Conservation (phyloP, 768 basidiomycete genomes). For the Gymnopilus junonius region DNA sequence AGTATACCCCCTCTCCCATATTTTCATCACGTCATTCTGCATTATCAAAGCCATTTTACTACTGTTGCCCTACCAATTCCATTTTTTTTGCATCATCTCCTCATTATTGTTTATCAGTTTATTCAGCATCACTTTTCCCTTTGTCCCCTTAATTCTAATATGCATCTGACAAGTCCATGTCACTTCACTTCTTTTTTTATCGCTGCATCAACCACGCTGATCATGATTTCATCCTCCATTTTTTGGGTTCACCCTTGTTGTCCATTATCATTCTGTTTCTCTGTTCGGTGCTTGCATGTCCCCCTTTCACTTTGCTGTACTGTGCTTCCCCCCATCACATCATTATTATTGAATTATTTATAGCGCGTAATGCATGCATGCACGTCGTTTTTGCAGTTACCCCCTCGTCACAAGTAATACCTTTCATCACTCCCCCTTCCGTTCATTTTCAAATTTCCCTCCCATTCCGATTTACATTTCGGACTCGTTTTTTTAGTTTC, state of each 20-base stretch:
- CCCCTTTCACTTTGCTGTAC: background rate
- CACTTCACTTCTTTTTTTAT: background rate
- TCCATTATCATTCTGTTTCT: background rate
- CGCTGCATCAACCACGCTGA: background rate
- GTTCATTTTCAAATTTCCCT: background rate
- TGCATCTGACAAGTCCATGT: background rate
- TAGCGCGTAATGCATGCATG: too few relatives aligned
- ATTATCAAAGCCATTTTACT: constrained; percentile 2
- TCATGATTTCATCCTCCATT: background rate
- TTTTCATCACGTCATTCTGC: background rate
- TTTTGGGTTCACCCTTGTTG: background rate
- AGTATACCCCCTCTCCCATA: constrained; percentile 1
- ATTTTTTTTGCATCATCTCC: background rate
- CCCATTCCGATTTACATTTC: background rate
- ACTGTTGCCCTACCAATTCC: background rate
- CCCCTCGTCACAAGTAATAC: background rate
- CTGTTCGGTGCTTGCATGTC: background rate
- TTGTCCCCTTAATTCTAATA: background rate
- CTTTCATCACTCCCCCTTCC: too few relatives aligned
- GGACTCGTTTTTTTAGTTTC: background rate
- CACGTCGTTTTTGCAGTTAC: background rate
- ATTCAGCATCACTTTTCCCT: too few relatives aligned
- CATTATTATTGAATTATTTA: background rate
- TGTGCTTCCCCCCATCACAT: background rate
- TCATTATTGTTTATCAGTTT: background rate